Evolutionary conservation across 75 land plant genomes (phyloP).

Genomic region (Cupressus sempervirens): DNA sequence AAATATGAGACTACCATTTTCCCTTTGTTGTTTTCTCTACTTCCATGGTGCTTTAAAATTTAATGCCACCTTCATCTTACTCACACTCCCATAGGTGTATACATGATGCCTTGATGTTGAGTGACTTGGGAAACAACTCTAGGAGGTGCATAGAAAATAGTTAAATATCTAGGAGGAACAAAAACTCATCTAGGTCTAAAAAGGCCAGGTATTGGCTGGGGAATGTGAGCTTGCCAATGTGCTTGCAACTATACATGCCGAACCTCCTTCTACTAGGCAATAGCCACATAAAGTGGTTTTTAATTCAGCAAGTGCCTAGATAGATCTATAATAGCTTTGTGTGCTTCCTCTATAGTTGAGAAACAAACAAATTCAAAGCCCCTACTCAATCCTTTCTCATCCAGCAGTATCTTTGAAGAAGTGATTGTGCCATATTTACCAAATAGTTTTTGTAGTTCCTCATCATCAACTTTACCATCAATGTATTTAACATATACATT

Average conservation of each 20-base stretch:
- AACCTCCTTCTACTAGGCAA: slow-evolving; percentile 73
- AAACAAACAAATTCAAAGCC: slow-evolving; percentile 85
- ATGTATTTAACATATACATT: slow-evolving; percentile 70
- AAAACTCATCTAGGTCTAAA: slow-evolving; percentile 37
- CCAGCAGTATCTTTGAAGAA: slow-evolving; percentile 61
- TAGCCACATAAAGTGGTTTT: slow-evolving; percentile 76
- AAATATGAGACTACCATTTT: too few relatives aligned
- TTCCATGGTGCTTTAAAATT: too few relatives aligned
- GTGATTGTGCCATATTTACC: slow-evolving; percentile 53
- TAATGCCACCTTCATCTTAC: slow-evolving; percentile 72
- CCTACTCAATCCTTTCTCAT: slow-evolving; percentile 58
- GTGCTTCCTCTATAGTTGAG: slow-evolving; percentile 58
- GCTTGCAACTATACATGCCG: slow-evolving; percentile 59
- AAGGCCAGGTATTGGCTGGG: slow-evolving; percentile 31
- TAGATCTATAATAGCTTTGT: slow-evolving; percentile 43
- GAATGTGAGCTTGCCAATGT: slow-evolving; percentile 42
- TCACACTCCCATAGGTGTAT: slow-evolving; percentile 46
- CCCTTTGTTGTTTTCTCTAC: too few relatives aligned
- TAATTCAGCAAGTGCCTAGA: slow-evolving; percentile 46
- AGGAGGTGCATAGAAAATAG: slow-evolving; percentile 38
- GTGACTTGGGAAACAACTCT: slow-evolving; percentile 39
- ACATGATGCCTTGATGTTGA: slow-evolving; percentile 57
- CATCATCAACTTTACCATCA: slow-evolving; percentile 59
- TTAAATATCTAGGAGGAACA: slow-evolving; percentile 55
- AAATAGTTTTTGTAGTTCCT: slow-evolving; percentile 40